Evolutionary conservation across 2,329 filamentous ascomycete genomes (phyloP).

Genomic region (Penicillium polonicum): DNA sequence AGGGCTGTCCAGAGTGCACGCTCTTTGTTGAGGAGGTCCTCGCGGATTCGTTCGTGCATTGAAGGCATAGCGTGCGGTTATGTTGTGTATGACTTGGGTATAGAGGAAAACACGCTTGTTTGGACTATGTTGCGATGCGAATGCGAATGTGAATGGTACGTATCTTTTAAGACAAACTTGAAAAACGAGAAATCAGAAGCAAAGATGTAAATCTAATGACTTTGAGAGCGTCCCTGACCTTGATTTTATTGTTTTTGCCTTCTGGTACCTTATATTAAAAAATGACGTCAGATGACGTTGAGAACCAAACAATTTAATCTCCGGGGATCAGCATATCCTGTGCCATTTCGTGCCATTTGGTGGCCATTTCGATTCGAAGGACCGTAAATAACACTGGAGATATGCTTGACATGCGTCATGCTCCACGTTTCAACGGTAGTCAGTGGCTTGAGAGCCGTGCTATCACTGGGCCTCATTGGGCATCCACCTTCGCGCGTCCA

Average conservation of each 20-base stretch:
- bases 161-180: background rate
- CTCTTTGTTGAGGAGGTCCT: slow-evolving; percentile 37
- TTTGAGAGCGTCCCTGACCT: background rate
- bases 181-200: background rate
- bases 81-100: background rate
- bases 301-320: slow-evolving; percentile 3
- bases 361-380: slow-evolving; percentile 1
- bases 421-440: slow-evolving; percentile 13
- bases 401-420: slow-evolving; percentile 22
- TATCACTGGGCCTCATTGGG: slow-evolving; percentile 15
- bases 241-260: slow-evolving; percentile 7
- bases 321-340: slow-evolving; percentile 6
- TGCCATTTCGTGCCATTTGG: too few relatives aligned
- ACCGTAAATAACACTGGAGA: background rate
- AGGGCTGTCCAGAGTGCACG: slow-evolving; percentile 40
- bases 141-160: background rate
- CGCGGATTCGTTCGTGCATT: slow-evolving; percentile 40
- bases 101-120: background rate
- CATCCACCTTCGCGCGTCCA: background rate
- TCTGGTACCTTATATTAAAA: slow-evolving; percentile 6
- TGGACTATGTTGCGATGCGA: background rate
- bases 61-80: slow-evolving; percentile 28
- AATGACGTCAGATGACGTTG: slow-evolving; percentile 27
- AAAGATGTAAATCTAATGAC: background rate
- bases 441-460: slow-evolving; percentile 22